These are phyloP conservation scores for Aspergillus costaricaensis DNA, from an alignment of 2,329 filamentous ascomycete species.

Conservation along the genomic window DNA sequence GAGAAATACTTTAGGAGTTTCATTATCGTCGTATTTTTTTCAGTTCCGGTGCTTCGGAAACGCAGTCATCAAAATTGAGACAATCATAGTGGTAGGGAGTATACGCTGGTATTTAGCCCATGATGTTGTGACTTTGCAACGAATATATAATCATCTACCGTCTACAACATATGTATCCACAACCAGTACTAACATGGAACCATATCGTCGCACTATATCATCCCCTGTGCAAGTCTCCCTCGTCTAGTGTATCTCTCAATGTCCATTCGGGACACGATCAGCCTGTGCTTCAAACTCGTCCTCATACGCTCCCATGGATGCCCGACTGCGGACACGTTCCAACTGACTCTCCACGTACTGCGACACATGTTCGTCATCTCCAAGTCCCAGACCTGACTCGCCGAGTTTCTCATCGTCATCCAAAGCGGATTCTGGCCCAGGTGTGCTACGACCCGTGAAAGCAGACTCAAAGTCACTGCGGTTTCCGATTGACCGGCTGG, in stretches of 20 bases:
- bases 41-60: too few species aligned
- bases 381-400: conserved; percentile 49
- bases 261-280: conserved; percentile 43
- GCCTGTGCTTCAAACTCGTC: conserved; percentile 65
- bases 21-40: too few species aligned
- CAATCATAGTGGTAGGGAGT: too few species aligned
- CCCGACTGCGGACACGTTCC: conserved; percentile 66
- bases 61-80: too few species aligned
- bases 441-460: conserved; percentile 32
- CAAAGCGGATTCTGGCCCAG: conserved; percentile 32
- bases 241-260: conserved; percentile 4
- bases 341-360: conserved; percentile 82
- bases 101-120: too few species aligned
- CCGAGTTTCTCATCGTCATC: conserved; percentile 33
- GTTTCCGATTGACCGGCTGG: conserved; percentile 77
- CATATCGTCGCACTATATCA: neutral
- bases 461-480: conserved; percentile 73
- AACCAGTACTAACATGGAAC: neutral
- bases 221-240: neutral
- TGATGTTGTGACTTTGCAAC: too few species aligned
- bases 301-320: conserved; percentile 52
- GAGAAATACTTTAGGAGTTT: too few species aligned
- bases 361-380: conserved; percentile 70
- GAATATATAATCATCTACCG: too few species aligned
- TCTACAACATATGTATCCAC: neutral